Base-by-base conservation (phyloP, 2,329 filamentous ascomycete species). In the Aulographum hederae region DNA sequence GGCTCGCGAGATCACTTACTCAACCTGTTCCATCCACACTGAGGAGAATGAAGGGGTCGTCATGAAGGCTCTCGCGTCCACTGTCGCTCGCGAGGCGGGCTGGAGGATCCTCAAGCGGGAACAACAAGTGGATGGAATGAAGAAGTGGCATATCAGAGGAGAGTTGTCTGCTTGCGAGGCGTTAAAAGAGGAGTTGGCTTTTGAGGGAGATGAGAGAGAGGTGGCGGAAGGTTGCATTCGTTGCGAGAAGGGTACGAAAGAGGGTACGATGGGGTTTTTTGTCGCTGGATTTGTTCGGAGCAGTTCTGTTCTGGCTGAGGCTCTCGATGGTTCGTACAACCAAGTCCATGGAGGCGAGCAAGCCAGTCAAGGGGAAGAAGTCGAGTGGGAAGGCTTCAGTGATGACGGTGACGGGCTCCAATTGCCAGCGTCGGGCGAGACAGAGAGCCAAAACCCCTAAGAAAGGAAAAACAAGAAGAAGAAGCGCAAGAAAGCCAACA, bases 241-340 rank as follows among this genome's bases (percentile, higher is more conserved):
- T 36, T 80, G 81, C 19, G 75, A 78, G 51, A 79, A 85, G 43
- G 78, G 72, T 17, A 82, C 86, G 42, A 74, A 73, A 6, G 69
- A 78, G 39, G 82, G 84, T 0, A 79, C 85, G 1, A 93, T 94
- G 69, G 86, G 89, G 0, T 95, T 98, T 54, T 98, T 98, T 44
- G 79, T 94, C 14, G 82, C 73, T n/a, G 81, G 67, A 0, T 93
- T 98, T 52, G 66, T 81, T 3, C 63, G 79, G 32, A 68, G 77
- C 21, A 25, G n/a, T n/a, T n/a, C n/a, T n/a, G n/a, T n/a, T n/a
- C n/a, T n/a, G n/a, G n/a, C n/a, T n/a, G n/a, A n/a, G n/a, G n/a
- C n/a, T n/a, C n/a, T n/a, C n/a, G n/a, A n/a, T n/a, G n/a, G n/a
- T n/a, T n/a, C n/a, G n/a, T n/a, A n/a, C n/a, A n/a, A n/a, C n/a